phyloP scores from a whole-genome alignment of 169 alveolate species.

The Neospora caninum region DNA sequence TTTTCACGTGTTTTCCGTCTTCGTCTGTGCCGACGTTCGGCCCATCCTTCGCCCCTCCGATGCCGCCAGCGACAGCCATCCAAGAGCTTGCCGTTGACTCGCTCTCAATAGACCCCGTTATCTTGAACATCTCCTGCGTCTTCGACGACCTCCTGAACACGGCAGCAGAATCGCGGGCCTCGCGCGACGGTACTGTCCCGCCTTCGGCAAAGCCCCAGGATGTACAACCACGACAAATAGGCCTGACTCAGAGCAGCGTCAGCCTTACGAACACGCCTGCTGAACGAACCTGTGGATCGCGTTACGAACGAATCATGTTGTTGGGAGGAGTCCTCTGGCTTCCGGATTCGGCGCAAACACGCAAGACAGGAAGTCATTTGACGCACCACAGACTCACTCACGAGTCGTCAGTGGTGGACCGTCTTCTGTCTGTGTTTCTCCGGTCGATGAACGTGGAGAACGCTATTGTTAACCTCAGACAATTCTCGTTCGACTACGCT shows the following conservation, averaged over 20 bases:
- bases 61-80: neutral
- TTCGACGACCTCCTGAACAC: neutral
- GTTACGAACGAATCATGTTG: neutral
- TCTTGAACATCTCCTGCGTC: neutral
- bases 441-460: neutral
- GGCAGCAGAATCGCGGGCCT: neutral
- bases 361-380: too few relatives aligned
- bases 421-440: neutral
- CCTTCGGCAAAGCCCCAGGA: too few relatives aligned
- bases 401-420: neutral
- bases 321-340: neutral
- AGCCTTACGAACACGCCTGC: neutral
- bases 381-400: neutral
- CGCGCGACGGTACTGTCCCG: neutral
- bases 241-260: too few relatives aligned
- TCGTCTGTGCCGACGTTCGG: slow-evolving; percentile 11
- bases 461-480: neutral
- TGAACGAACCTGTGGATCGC: neutral
- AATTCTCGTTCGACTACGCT: neutral
- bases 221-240: neutral
- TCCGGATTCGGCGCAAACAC: too few relatives aligned
- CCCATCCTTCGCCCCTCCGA: neutral
- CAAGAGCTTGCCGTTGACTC: neutral
- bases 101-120: neutral
- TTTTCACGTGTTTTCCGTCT: neutral